phyloP scores from a whole-genome alignment of 73 alveolate species.

The Paramecium primaurelia region DNA sequence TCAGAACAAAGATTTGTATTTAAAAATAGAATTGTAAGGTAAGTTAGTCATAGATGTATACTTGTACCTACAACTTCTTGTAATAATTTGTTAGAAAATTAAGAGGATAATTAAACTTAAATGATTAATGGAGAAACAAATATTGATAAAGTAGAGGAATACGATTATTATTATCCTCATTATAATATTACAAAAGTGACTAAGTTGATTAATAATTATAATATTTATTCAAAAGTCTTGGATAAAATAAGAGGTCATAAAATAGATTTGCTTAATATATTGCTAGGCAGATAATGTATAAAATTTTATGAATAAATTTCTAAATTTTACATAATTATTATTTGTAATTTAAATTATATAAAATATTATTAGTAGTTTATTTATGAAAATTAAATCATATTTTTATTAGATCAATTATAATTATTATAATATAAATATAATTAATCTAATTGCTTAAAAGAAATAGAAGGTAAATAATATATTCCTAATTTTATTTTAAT shows the following conservation, averaged over 20 bases:
- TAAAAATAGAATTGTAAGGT: neutral
- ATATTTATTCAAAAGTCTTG: neutral
- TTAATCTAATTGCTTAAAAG: too few relatives aligned
- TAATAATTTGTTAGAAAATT: neutral
- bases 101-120: neutral
- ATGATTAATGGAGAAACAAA: neutral
- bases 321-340: neutral
- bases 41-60: neutral
- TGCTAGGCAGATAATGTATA: neutral
- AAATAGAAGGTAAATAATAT: too few relatives aligned
- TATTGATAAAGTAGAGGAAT: neutral
- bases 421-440: too few relatives aligned
- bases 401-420: too few relatives aligned
- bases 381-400: too few relatives aligned
- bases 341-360: too few relatives aligned
- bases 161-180: conserved; percentile 1
- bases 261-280: neutral
- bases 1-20: neutral
- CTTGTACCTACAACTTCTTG: neutral
- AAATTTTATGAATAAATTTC: neutral
- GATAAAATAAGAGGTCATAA: neutral
- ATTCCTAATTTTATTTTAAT: too few relatives aligned
- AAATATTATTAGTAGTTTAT: too few relatives aligned
- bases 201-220: neutral
- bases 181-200: neutral